Base-by-base conservation (phyloP, 31 red algal species). In the Bonnemaisonia californica region DNA sequence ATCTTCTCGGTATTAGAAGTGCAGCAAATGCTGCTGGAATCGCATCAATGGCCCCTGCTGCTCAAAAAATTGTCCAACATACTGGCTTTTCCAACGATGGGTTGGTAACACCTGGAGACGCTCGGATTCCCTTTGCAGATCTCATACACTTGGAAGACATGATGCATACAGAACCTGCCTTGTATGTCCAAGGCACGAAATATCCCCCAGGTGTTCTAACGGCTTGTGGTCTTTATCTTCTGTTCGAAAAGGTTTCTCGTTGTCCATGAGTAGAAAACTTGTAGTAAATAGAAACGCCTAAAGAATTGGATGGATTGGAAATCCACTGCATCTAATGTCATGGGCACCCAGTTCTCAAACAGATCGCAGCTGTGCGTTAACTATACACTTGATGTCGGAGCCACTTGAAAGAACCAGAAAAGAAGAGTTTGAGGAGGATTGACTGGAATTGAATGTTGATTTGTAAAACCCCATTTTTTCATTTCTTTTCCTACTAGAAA, bases 111-210 rank as follows among this genome's bases (percentile, higher is more conserved):
- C 26, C 80, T 16, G 56, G 56, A 30, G 89, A 92, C 66, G 89
- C 81, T 12, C 81, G 72, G 30, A 41, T 92, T 40, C 89, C 89
- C 4, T 79, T 77, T 1, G 58, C 89, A 1, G 89, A 92, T 57
- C 61, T 79, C 23, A 79, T 92, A 7, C 33, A 31, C 11, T 59
- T 79, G 23, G 28, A 42, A 22, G 89, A 84, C 62, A 80, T 92
- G 80, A 79, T 85, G 64, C 89, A 92, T 38, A 85, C 79, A 4
- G 80, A 83, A 51, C 89, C 89, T 37, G 89, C 89, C 41, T 31
- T 92, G 12, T 83, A 92, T 56, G 79, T 80, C 1, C 67, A 62
- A 51, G 89, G 81, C n/a, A 79, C 80, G 34, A 80, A 81, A 31
- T 89, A 89, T 54, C 85, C 74, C 2, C 85, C 85, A 16, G 85